Evolutionary conservation across 305 asterid species (phyloP), one percentile per base, ranked within the genome.

Genomic region (Fraxinus baroniana): DNA sequence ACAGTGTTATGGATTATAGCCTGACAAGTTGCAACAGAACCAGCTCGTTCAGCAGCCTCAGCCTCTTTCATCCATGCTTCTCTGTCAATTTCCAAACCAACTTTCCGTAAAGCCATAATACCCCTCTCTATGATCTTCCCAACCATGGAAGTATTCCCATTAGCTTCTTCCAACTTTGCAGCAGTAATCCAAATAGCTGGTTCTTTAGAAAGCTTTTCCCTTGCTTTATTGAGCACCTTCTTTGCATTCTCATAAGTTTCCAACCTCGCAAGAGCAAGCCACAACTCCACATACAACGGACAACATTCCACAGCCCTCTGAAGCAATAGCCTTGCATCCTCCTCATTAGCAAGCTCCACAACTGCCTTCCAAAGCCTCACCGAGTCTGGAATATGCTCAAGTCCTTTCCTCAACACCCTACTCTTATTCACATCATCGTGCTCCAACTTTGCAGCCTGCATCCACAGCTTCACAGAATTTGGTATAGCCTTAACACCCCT

Each of bases 1-100:
- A 95, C 89, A 20, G 98, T 95, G 84, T 91, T 91, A 46, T 77
- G 91, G 60, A 95, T 93, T 71, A 95, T 93, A 78, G 97, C 98
- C 89, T 91, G 95, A 83, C 98, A 93, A 70, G 98, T 95, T 30
- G 79, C 88, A 70, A 95, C 94, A 57, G 97, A 95, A 32, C 98
- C 98, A 13, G 98, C 98, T 81, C 97, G 92, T 81, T 95, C 98
- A 79, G 97, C 92, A 55, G 97, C 98, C 90, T 95, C 98, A 0
- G 98, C 98, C 87, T 95, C 98, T 83, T 89, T 95, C 97, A 95
- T 95, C 98, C 98, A 95, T 89, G 86, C 80, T 83, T 95, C 98
- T 46, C 98, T 87, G 80, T 94, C 98, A 60, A 95, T 93, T 82
- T 91, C 97, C 86, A 95, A 62, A 3, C 98, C 97, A 79, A 91